Conservation (phyloP, 2,329 filamentous ascomycete genomes). For the Sarocladiaceae sp. region DNA sequence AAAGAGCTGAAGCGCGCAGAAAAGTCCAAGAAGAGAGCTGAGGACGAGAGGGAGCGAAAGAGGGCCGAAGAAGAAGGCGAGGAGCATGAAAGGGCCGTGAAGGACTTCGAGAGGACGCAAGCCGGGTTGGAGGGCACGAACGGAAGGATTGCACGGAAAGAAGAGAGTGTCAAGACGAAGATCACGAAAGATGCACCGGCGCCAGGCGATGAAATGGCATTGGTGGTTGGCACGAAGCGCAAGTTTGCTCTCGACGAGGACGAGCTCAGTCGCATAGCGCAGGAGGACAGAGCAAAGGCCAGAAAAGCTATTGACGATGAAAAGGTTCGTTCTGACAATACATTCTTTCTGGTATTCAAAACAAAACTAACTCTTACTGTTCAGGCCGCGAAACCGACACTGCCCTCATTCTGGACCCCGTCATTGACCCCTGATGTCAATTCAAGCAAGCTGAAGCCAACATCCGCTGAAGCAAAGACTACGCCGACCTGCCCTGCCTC, state of each 20-base stretch:
- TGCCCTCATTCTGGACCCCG: constrained; percentile 92
- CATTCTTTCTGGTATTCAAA: background rate
- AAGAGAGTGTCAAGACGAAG: background rate
- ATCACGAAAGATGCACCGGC: constrained; percentile 8
- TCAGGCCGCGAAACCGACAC: constrained; percentile 57
- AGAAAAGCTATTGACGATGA: constrained; percentile 69
- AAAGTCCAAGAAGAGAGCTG: constrained; percentile 57
- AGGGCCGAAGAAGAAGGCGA: constrained; percentile 62
- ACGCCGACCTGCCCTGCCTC: constrained; percentile 76
- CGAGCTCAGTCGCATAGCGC: constrained; percentile 66
- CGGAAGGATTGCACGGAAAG: background rate
- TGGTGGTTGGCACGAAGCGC: constrained; percentile 48
- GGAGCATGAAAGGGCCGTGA: constrained; percentile 64
- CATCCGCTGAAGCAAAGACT: constrained; percentile 59
- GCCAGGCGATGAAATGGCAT: constrained; percentile 1
- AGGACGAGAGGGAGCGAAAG: constrained; percentile 58
- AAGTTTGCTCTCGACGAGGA: constrained; percentile 74
- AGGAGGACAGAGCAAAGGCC: constrained; percentile 65
- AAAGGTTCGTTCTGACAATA: constrained; percentile 44
- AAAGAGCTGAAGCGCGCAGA: constrained; percentile 85
- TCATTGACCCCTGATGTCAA: constrained; percentile 64
- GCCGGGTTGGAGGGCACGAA: constrained; percentile 53
- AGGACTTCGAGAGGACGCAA: constrained; percentile 82
- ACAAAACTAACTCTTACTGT: constrained; percentile 14
- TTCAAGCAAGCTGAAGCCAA: constrained; percentile 45